Base-by-base conservation (phyloP, 129 eudicot species). In the Deinandra increscens region DNA sequence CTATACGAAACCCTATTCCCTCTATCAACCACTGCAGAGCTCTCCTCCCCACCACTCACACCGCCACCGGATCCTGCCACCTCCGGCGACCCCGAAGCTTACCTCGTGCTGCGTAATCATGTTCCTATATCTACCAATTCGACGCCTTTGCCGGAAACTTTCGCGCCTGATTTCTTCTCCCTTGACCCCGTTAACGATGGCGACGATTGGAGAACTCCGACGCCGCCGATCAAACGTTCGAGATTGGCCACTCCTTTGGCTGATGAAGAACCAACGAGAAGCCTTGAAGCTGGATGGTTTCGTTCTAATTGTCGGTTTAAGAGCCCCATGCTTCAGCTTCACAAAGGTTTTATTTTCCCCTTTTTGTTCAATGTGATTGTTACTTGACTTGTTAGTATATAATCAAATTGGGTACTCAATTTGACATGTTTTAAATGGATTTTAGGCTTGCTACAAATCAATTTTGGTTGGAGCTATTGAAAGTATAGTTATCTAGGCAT, bases 311-410 rank as follows among this genome's bases (percentile, higher is more conserved):
- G 86, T 66, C 85, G 89, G 67, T 84, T 88, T 75, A 86, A 79
- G 46, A 92, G 98, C 82, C 96, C 96, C 18, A 92, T 88, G 98
- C 91, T 92, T 75, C 91, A 87, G 85, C 96, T 92, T 53, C 98
- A 92, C 67, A 83, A 88, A 86, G 98, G 98, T 91, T 6, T 4
- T 1, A 19, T 39, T 22, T 56, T 10, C 1, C 22, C 49, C 17
- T 19, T 69, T 60, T 1, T 50, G n/a, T 50, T n/a, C 20, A 71
- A 43, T 58, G 10, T 58, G 45, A 58, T 58, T 56, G 41, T 59
- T 58, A 63, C n/a, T n/a, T n/a, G n/a, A n/a, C n/a, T n/a, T n/a
- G n/a, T n/a, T n/a, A n/a, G n/a, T n/a, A 50, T 13, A 39, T 53
- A 20, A 13, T 37, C 6, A 26, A 31, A 33, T 68, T 18, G 8